Conservation (phyloP, 768 basidiomycete species). For the Suillus hirtellus region DNA sequence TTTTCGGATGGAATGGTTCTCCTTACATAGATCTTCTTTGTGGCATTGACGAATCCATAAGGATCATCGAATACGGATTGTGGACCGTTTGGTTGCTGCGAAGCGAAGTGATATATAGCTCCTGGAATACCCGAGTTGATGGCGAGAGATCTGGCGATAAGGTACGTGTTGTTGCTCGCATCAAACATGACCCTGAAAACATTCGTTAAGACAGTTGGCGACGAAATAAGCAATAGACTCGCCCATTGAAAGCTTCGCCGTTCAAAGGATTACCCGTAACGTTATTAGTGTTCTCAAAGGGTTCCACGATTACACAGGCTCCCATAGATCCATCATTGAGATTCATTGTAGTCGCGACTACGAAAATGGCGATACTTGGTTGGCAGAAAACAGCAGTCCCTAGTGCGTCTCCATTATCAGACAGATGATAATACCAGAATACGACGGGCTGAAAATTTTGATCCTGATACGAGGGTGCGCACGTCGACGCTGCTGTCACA, state of each 20-base stretch:
- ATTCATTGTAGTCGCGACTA: constrained; percentile 44
- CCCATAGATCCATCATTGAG: constrained; percentile 45
- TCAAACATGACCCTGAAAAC: constrained; percentile 41
- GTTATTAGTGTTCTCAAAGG: constrained; percentile 45
- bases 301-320: constrained; percentile 34
- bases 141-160: constrained; percentile 51
- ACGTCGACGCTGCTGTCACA: constrained; percentile 40
- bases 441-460: constrained; percentile 55
- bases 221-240: constrained; percentile 16
- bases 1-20: background rate
- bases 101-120: constrained; percentile 57
- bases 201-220: constrained; percentile 1
- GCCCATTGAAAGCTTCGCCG: constrained; percentile 64
- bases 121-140: constrained; percentile 56
- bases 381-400: constrained; percentile 57
- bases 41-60: constrained; percentile 55
- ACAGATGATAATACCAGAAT: constrained; percentile 61
- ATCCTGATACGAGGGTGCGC: constrained; percentile 29
- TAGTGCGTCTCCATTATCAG: constrained; percentile 32
- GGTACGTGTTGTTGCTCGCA: constrained; percentile 42
- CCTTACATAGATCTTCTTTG: constrained; percentile 38
- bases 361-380: constrained; percentile 47
- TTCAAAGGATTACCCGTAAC: constrained; percentile 47
- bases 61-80: constrained; percentile 47
- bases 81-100: constrained; percentile 40